phyloP scores from a whole-genome alignment of 2,329 filamentous ascomycete species.

The Tolypocladium nubicola region DNA sequence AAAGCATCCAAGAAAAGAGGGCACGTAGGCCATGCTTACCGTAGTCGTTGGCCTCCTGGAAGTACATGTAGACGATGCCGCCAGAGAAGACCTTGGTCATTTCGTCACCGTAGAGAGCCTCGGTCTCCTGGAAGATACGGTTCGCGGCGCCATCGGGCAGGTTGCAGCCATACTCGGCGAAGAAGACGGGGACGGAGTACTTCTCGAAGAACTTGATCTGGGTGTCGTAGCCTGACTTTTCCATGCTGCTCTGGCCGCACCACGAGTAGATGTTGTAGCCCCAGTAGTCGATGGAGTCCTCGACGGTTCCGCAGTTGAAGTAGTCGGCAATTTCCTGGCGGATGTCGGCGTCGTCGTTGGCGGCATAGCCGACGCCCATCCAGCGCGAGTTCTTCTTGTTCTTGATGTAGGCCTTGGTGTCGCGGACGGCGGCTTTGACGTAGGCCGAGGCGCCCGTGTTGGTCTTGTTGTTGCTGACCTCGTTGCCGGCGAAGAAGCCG shows the following conservation, averaged over 20 bases:
- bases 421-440: conserved; percentile 95
- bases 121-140: conserved; percentile 78
- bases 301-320: conserved; percentile 74
- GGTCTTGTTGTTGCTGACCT: conserved; percentile 81
- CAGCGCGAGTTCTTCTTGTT: conserved; percentile 64
- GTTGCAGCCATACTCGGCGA: conserved; percentile 98
- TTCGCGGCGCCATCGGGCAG: conserved; percentile 44
- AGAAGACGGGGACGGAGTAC: conserved; percentile 94
- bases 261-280: conserved; percentile 99
- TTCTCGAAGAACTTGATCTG: conserved; percentile 78
- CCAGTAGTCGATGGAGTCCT: conserved; percentile 82
- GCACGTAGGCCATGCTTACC: conserved; percentile 33
- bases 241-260: conserved; percentile 79
- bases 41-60: conserved; percentile 82
- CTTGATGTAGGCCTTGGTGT: conserved; percentile 92
- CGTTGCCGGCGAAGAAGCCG: conserved; percentile 97
- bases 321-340: conserved; percentile 76
- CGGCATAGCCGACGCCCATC: conserved; percentile 90
- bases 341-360: conserved; percentile 82
- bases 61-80: conserved; percentile 99
- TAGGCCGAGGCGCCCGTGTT: conserved; percentile 88
- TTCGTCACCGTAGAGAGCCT: conserved; percentile 62
- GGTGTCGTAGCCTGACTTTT: conserved; percentile 66
- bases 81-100: conserved; percentile 90
- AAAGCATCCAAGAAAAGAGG: conserved; percentile 3